Percentiles rank a stretch among this genome's conserved stretches.
Evolutionary conservation across 2,329 filamentous ascomycete genomes (phyloP).

Genomic region (Emmonsiellopsis sp.): DNA sequence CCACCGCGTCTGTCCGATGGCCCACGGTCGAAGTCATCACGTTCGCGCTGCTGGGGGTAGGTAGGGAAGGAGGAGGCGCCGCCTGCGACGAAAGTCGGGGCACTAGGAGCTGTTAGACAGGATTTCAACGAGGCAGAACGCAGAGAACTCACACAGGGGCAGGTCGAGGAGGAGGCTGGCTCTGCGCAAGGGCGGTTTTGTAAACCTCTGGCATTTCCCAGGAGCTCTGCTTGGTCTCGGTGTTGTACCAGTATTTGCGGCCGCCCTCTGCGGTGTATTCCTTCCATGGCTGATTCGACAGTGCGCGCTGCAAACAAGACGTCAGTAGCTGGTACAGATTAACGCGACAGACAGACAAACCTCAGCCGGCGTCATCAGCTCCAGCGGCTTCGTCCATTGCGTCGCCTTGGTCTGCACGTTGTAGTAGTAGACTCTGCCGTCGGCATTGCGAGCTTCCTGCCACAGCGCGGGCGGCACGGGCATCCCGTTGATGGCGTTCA

Average conservation of each 20-base stretch:
- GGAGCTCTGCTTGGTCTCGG: conserved; percentile 79
- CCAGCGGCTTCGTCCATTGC: conserved; percentile 89
- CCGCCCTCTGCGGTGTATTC: conserved; percentile 82
- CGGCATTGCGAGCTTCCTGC: conserved; percentile 71
- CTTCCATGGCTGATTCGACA: conserved; percentile 80
- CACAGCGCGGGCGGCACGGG: conserved; percentile 49
- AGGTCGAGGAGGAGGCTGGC: conserved; percentile 32
- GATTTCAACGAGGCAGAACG: conserved; percentile 3
- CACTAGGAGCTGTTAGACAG: conserved; percentile 32
- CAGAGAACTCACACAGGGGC: conserved; percentile 35
- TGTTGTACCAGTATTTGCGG: conserved; percentile 91
- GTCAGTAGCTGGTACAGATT: conserved; percentile 8
- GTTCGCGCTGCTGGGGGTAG: conserved; percentile 35
- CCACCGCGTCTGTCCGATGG: conserved; percentile 38
- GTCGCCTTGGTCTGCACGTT: conserved; percentile 78
- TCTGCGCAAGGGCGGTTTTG: conserved; percentile 60
- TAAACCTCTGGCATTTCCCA: conserved; percentile 90
- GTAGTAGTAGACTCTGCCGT: conserved; percentile 86
- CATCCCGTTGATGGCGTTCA: conserved; percentile 50
- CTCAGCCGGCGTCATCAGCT: conserved; percentile 75
- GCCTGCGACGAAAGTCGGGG: conserved; percentile 51
- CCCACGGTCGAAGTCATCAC: conserved; percentile 39
- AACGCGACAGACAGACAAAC: conserved; percentile 36
- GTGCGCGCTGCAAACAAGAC: conserved; percentile 52
- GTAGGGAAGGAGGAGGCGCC: conserved; percentile 36